These are phyloP conservation scores for Capronia americana DNA, from an alignment of 2,329 filamentous ascomycete species.

Conservation along the genomic window DNA sequence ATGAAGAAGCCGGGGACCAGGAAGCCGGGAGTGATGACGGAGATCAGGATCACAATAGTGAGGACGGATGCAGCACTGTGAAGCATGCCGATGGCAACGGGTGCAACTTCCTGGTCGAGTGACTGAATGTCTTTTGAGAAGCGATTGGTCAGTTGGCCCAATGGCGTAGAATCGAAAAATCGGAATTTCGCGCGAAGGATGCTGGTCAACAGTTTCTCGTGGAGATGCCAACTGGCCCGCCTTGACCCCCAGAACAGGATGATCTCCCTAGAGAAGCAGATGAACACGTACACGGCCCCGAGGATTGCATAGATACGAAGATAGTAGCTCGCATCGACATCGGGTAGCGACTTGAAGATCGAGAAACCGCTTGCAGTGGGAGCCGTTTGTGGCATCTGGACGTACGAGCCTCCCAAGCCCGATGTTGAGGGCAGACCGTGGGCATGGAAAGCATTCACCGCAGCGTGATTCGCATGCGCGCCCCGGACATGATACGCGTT, in stretches of 20 bases:
- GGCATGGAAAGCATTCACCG: conserved; percentile 27
- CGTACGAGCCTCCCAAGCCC: conserved; percentile 22
- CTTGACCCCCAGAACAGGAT: conserved; percentile 93
- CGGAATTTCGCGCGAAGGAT: conserved; percentile 92
- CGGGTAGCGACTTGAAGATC: conserved; percentile 40
- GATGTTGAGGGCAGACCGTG: conserved; percentile 7
- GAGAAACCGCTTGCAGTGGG: neutral
- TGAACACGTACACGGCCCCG: conserved; percentile 75
- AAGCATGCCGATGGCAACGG: conserved; percentile 79
- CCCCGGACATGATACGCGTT: conserved; percentile 73
- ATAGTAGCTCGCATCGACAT: conserved; percentile 84
- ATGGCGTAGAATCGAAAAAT: conserved; percentile 95
- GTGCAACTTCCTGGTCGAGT: conserved; percentile 93
- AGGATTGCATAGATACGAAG: conserved; percentile 81
- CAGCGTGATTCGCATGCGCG: conserved; percentile 30
- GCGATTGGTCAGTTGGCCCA: conserved; percentile 96
- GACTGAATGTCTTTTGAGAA: conserved; percentile 98
- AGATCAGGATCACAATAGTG: conserved; percentile 87
- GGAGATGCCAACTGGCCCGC: conserved; percentile 83
- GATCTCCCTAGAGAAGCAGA: conserved; percentile 81
- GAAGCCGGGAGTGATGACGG: conserved; percentile 87
- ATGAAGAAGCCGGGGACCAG: conserved; percentile 87
- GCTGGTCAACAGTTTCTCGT: conserved; percentile 75
- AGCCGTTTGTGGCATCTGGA: conserved; percentile 28
- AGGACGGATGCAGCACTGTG: conserved; percentile 73